phyloP scores from a whole-genome alignment of 1,284 basidiomycete genomes.

The Coniferiporia sulphurascens region DNA sequence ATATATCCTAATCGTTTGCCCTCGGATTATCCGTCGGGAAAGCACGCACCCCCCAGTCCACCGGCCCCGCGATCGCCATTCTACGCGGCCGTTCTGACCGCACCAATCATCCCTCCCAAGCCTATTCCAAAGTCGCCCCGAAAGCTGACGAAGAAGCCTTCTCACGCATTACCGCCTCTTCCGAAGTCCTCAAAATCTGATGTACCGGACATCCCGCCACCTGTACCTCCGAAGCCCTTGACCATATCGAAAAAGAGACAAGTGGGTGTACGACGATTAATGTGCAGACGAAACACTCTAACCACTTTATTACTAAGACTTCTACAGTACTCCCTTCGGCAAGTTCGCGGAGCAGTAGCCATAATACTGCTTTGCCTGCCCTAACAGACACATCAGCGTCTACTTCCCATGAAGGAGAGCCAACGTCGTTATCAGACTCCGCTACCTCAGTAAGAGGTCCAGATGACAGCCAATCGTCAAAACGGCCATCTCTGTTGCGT shows the following conservation, averaged over 20 bases:
- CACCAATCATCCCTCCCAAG: not conserved
- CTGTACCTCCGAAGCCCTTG: slow-evolving; percentile 7
- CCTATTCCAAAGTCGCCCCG: slow-evolving; percentile 6
- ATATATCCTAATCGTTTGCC: not conserved
- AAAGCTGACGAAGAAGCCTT: slow-evolving; percentile 13
- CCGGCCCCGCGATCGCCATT: not conserved
- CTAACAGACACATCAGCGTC: slow-evolving; percentile 11
- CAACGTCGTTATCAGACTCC: not conserved
- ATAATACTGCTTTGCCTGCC: not conserved
- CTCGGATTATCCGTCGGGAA: not conserved
- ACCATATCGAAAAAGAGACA: not conserved
- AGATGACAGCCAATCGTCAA: not conserved
- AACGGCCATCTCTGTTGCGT: slow-evolving; percentile 15
- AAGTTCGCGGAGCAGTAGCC: not conserved
- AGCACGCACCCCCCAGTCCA: not conserved
- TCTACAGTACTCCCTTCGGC: not conserved
- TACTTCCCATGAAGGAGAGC: slow-evolving; percentile 7
- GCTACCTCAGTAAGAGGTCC: not conserved
- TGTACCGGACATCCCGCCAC: slow-evolving; percentile 7
- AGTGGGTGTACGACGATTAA: not conserved
- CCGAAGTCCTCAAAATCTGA: not conserved
- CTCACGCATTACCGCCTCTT: slow-evolving; percentile 7
- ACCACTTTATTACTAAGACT: not conserved
- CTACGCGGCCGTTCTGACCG: not conserved
- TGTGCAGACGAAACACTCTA: not conserved